These are phyloP conservation scores for Nymphaea colorata DNA, from an alignment of 164 flowering plant species.

Conservation along the genomic window DNA sequence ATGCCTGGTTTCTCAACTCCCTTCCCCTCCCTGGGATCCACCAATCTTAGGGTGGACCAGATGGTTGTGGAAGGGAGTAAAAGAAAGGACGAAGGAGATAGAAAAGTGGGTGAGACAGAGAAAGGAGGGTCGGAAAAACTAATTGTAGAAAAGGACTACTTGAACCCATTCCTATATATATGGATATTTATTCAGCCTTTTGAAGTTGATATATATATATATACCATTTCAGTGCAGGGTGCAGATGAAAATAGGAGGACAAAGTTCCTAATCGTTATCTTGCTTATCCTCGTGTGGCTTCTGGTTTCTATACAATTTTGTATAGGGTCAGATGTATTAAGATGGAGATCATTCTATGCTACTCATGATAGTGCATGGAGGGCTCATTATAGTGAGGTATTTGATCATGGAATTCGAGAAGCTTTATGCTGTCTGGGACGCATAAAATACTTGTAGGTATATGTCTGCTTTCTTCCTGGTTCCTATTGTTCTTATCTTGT, in stretches of 20 bases:
- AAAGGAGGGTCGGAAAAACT: no score
- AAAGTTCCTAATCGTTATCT: conserved; percentile 22
- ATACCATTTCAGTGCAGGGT: conserved; percentile 18
- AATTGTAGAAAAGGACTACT: no score
- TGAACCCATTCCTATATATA: no score
- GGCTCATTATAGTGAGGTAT: conserved; percentile 76
- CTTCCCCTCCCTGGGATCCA: no score
- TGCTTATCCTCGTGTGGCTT: conserved; percentile 35
- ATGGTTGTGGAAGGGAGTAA: no score
- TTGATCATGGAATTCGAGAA: conserved; percentile 84
- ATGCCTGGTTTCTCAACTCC: no score
- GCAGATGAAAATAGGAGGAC: conserved; percentile 22
- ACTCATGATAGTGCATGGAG: conserved; percentile 72
- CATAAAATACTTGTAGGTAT: conserved; percentile 54
- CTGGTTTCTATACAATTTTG: conserved; percentile 46
- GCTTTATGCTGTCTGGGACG: conserved; percentile 84
- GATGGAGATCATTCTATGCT: conserved; percentile 76
- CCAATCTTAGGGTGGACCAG: no score
- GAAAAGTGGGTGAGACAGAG: no score
- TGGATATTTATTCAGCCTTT: no score
- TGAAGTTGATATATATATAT: no score
- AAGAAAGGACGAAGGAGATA: no score
- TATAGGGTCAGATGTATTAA: conserved; percentile 57
- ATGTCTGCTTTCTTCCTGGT: not conserved
- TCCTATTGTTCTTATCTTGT: conserved; percentile 1